Conservation (phyloP, 768 basidiomycete species). For the Chalciporus sphaerocephalus region DNA sequence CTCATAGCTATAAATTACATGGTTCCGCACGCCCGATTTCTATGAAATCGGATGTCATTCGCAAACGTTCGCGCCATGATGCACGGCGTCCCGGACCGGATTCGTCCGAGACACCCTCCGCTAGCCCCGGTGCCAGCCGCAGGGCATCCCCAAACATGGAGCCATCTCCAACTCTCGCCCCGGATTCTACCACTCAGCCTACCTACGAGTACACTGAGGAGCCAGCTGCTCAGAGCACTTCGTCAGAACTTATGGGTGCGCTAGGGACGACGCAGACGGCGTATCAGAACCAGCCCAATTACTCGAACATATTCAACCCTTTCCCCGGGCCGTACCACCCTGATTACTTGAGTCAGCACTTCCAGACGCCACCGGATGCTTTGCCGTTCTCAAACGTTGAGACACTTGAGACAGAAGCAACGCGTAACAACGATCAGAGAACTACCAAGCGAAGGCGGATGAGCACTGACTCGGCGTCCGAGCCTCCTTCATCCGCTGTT, state of each 20-base stretch:
- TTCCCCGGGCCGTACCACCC: conserved; percentile 76
- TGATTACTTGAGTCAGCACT: conserved; percentile 59
- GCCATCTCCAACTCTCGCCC: conserved; percentile 61
- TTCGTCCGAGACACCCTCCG: conserved; percentile 66
- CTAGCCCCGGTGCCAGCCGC: conserved; percentile 68
- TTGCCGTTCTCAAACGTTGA: conserved; percentile 53
- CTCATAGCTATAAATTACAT: conserved; percentile 67
- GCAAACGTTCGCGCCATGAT: conserved; percentile 81
- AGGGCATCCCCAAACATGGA: conserved; percentile 64
- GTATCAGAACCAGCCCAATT: conserved; percentile 28
- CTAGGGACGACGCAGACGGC: conserved; percentile 33
- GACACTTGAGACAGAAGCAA: conserved; percentile 40
- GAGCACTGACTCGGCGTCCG: conserved; percentile 54
- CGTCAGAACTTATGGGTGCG: conserved; percentile 52
- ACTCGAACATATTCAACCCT: conserved; percentile 36
- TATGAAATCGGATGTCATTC: conserved; percentile 89
- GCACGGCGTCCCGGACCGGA: conserved; percentile 54
- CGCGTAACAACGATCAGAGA: conserved; percentile 30
- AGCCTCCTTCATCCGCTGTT: conserved; percentile 57
- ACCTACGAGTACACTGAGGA: conserved; percentile 50
- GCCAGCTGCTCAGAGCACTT: conserved; percentile 31
- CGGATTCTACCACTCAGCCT: conserved; percentile 63
- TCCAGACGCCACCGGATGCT: conserved; percentile 42
- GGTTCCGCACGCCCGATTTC: conserved; percentile 83
- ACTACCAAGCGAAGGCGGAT: conserved; percentile 66